These are phyloP conservation scores for Phytopythium boreale DNA, from an alignment of 352 stramenopile species.

Conservation along the genomic window DNA sequence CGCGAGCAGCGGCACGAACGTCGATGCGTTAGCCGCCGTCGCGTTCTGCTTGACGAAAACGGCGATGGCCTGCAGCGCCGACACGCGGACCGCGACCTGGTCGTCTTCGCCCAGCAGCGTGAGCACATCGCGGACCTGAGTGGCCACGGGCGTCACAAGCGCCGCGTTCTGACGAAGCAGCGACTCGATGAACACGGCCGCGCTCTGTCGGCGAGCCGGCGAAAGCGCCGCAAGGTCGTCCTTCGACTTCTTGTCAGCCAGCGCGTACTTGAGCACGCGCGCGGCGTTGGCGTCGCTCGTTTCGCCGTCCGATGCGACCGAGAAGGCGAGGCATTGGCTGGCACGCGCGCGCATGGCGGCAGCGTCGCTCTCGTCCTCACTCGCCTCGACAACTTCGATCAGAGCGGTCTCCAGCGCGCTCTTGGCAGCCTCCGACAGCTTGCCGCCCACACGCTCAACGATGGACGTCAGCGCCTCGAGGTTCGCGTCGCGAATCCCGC, in stretches of 20 bases:
- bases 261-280: slow-evolving; percentile 40
- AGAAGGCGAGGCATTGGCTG: slow-evolving; percentile 62
- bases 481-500: slow-evolving; percentile 77
- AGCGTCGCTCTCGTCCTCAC: slow-evolving; percentile 37
- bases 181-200: slow-evolving; percentile 50
- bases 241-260: slow-evolving; percentile 32
- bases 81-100: slow-evolving; percentile 53
- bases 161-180: slow-evolving; percentile 44
- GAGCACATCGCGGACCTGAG: slow-evolving; percentile 30
- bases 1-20: slow-evolving; percentile 60
- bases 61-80: slow-evolving; percentile 52
- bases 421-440: slow-evolving; percentile 57
- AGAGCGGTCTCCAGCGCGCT: slow-evolving; percentile 56
- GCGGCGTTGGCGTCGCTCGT: slow-evolving; percentile 25
- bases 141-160: slow-evolving; percentile 25
- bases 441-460: slow-evolving; percentile 60
- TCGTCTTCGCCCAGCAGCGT: slow-evolving; percentile 54
- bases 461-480: slow-evolving; percentile 66
- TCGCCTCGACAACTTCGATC: slow-evolving; percentile 56
- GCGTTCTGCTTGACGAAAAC: slow-evolving; percentile 52
- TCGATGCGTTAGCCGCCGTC: slow-evolving; percentile 17
- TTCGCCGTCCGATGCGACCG: slow-evolving; percentile 46
- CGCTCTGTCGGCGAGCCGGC: slow-evolving; percentile 65
- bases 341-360: slow-evolving; percentile 49
- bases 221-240: slow-evolving; percentile 35